phyloP scores from a whole-genome alignment of 2,329 filamentous ascomycete genomes.

The Blastomyces parvus region DNA sequence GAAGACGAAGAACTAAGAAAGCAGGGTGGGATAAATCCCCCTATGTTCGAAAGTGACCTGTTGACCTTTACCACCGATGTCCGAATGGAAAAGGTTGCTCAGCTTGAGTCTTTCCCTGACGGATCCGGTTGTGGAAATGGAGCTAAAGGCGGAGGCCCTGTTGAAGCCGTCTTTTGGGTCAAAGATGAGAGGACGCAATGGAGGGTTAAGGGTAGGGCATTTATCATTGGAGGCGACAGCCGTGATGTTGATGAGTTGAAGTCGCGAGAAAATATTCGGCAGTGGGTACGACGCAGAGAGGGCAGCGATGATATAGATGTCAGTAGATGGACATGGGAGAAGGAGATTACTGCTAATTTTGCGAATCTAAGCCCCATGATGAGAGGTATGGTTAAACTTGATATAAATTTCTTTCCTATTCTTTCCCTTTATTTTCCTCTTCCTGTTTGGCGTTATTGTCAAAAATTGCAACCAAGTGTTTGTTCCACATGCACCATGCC shows the following conservation, averaged over 20 bases:
- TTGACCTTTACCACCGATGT: conserved; percentile 79
- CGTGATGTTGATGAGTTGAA: conserved; percentile 39
- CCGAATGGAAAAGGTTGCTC: conserved; percentile 71
- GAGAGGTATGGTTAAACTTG: conserved; percentile 45
- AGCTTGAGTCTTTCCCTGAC: conserved; percentile 51
- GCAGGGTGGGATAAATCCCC: conserved; percentile 47
- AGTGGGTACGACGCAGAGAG: conserved; percentile 39
- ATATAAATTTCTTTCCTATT: not conserved
- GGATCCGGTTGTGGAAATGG: conserved; percentile 41
- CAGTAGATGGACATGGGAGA: conserved; percentile 63
- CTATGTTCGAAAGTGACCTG: conserved; percentile 64
- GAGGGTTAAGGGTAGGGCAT: conserved; percentile 69
- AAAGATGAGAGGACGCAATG: conserved; percentile 65
- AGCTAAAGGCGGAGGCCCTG: conserved; percentile 55
- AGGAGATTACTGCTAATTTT: conserved; percentile 77
- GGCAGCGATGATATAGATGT: conserved; percentile 21
- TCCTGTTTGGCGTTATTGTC: not conserved
- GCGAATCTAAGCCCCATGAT: conserved; percentile 76
- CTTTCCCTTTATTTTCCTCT: conserved; percentile 5
- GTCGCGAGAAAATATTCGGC: conserved; percentile 51
- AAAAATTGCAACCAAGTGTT: not conserved
- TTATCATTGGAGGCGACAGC: conserved; percentile 64
- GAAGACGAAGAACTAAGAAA: conserved; percentile 24
- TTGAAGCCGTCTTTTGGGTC: conserved; percentile 82
- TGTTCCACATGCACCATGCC: not conserved